phyloP scores from a whole-genome alignment of 2,329 filamentous ascomycete species.

The Ophiostoma fasciatum region DNA sequence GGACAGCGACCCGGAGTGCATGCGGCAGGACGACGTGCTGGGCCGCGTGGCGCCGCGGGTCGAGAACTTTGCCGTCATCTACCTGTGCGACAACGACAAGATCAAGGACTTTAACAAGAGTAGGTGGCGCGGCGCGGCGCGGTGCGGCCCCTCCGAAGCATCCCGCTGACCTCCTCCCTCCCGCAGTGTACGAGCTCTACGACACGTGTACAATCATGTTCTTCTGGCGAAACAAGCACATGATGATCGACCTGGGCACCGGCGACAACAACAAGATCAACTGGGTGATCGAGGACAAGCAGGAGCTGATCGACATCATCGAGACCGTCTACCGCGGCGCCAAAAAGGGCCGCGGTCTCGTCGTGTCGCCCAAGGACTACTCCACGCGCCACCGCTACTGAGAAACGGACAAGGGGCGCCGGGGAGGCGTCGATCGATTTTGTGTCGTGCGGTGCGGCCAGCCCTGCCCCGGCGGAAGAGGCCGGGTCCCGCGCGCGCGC shows the following conservation, averaged over 20 bases:
- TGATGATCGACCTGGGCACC: constrained; percentile 96
- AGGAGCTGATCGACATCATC: constrained; percentile 95
- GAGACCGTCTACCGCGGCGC: constrained; percentile 97
- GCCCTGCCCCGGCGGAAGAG: too few species aligned
- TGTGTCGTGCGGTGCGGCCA: too few species aligned
- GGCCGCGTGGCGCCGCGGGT: constrained; percentile 87
- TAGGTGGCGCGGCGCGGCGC: too few species aligned
- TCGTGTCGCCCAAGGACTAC: constrained; percentile 82
- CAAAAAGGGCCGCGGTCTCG: constrained; percentile 92
- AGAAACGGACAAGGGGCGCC: too few species aligned
- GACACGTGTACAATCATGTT: constrained; percentile 71
- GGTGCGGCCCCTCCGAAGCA: too few species aligned
- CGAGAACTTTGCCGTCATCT: constrained; percentile 86
- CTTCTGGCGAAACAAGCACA: constrained; percentile 97
- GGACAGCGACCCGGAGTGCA: constrained; percentile 65
- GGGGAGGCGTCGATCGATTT: neutral
- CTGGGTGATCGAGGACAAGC: constrained; percentile 67
- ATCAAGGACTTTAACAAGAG: constrained; percentile 75
- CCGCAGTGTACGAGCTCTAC: constrained; percentile 76
- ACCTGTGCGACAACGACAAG: constrained; percentile 83
- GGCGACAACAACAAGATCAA: constrained; percentile 70
- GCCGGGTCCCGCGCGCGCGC: too few species aligned
- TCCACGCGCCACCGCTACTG: constrained; percentile 56
- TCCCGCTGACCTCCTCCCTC: too few species aligned
- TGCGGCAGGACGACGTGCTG: constrained; percentile 76